Evolutionary conservation across 805 yeast species (phyloP), one percentile per base, ranked within the genome.

Genomic region (Wickerhamomyces strasburgensis): DNA sequence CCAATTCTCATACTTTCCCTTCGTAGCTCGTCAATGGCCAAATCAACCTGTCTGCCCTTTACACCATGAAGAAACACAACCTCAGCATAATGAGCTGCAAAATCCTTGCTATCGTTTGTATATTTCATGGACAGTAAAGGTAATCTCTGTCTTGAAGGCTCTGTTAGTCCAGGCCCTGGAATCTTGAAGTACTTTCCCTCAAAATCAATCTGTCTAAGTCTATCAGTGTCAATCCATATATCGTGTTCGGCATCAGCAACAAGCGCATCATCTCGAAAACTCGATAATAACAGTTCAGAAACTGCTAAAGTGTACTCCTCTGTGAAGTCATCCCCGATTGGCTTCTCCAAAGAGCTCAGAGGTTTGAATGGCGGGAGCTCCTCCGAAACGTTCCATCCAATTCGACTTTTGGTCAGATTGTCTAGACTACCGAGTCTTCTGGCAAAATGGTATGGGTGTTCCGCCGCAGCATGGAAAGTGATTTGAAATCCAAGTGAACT

Each of bases 81-180:
- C 42, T 67, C 72, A 5, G 68, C 72, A 44, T 63, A 58, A 37
- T 59, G 58, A 11, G 72, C 70, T 10, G 68, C 72, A 40, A 64
- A 19, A 5, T 58, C 60, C 25, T 21, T 11, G 8, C 70, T 69
- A 9, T 52, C 54, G 5, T 56, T 44, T 6, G 70, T 62, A 26
- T 72, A 72, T 2, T 70, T 68, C 42, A 67, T 70, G 26, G 65
- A 51, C 24, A 67, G 49, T 17, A 67, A 59, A 2, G 72, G 72
- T 3, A 68, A 46, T 47, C 71, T 57, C 42, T 67, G 71, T 5
- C 65, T 67, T 6, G 70, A 56, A 3, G 72, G 72, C 26, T 61
- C 61, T 13, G 65, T 60, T 28, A 68, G 63, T 38, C 48, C 60
- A 10, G 69, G 69, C 5, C 68, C 70, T 3, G 67, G 43, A 5